Evolutionary conservation across 2,329 filamentous ascomycete genomes (phyloP).

Genomic region (Fusarium xylarioides): DNA sequence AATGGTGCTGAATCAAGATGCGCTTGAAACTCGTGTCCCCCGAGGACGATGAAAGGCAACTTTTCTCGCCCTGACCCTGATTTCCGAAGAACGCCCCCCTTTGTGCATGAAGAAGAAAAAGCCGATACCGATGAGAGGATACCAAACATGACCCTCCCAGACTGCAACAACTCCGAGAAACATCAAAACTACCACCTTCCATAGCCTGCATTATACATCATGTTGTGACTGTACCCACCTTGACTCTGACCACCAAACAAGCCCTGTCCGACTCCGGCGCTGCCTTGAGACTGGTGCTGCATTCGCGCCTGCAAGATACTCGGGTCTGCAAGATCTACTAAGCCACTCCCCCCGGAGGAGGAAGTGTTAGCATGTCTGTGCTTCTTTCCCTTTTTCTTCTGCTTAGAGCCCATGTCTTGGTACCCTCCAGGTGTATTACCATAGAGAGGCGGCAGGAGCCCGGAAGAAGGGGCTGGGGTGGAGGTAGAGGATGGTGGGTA

Average conservation of each 20-base stretch:
- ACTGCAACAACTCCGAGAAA: slow-evolving; percentile 28
- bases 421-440: slow-evolving; percentile 84
- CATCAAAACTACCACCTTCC: slow-evolving; percentile 68
- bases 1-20: slow-evolving; percentile 47
- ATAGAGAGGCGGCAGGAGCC: slow-evolving; percentile 92
- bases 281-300: slow-evolving; percentile 86
- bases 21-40: slow-evolving; percentile 44
- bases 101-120: slow-evolving; percentile 35
- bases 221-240: slow-evolving; percentile 93
- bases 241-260: slow-evolving; percentile 87
- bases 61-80: slow-evolving; percentile 32
- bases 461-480: slow-evolving; percentile 87
- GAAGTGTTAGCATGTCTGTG: slow-evolving; percentile 99
- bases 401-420: slow-evolving; percentile 93
- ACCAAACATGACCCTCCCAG: slow-evolving; percentile 35
- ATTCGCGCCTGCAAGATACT: slow-evolving; percentile 98
- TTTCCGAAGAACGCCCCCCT: slow-evolving; percentile 44
- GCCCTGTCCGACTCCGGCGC: slow-evolving; percentile 85
- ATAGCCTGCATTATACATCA: slow-evolving; percentile 82
- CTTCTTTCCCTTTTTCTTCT: slow-evolving; percentile 99
- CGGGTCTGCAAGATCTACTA: slow-evolving; percentile 99
- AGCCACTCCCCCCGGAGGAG: slow-evolving; percentile 98
- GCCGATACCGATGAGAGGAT: slow-evolving; percentile 35
- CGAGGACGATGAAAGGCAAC: slow-evolving; percentile 38
- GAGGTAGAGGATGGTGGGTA: slow-evolving; percentile 83